Conservation (phyloP, 768 basidiomycete genomes). For the Mycena rebaudengoi region DNA sequence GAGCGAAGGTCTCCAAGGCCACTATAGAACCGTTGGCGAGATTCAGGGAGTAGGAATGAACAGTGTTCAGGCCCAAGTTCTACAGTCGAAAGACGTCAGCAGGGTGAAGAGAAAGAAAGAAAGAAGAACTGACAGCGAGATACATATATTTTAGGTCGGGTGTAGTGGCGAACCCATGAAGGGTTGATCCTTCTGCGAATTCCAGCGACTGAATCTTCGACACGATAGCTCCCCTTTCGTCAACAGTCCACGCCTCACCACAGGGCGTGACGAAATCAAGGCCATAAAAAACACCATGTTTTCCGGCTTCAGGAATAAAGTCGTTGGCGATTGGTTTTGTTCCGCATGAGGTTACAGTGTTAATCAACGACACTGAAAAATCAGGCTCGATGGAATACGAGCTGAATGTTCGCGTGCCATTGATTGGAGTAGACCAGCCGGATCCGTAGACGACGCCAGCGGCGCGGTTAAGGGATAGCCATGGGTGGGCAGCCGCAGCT, state of each 20-base stretch:
- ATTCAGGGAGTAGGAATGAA: constrained; percentile 24
- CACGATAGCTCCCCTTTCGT: constrained; percentile 20
- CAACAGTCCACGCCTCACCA: constrained; percentile 29
- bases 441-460: constrained; percentile 28
- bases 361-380: constrained; percentile 24
- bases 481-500: constrained; percentile 31
- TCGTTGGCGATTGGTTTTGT: constrained; percentile 34
- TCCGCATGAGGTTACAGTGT: constrained; percentile 30
- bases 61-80: constrained; percentile 29
- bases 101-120: background rate
- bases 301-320: constrained; percentile 22
- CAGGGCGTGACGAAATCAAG: constrained; percentile 31
- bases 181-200: constrained; percentile 23
- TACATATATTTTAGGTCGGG: constrained; percentile 30
- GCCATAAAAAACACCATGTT: constrained; percentile 27
- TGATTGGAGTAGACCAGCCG: constrained; percentile 28
- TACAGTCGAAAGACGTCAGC: background rate
- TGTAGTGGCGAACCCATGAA: constrained; percentile 32
- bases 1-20: background rate
- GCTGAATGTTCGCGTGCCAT: constrained; percentile 25
- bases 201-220: constrained; percentile 21
- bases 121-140: constrained; percentile 18
- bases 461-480: constrained; percentile 30
- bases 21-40: constrained; percentile 18
- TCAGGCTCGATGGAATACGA: constrained; percentile 28